Percentiles rank a stretch among this genome's conserved stretches.
These are phyloP conservation scores for Populus hybrid DNA, from an alignment of 441 rosid species.

Conservation along the genomic window DNA sequence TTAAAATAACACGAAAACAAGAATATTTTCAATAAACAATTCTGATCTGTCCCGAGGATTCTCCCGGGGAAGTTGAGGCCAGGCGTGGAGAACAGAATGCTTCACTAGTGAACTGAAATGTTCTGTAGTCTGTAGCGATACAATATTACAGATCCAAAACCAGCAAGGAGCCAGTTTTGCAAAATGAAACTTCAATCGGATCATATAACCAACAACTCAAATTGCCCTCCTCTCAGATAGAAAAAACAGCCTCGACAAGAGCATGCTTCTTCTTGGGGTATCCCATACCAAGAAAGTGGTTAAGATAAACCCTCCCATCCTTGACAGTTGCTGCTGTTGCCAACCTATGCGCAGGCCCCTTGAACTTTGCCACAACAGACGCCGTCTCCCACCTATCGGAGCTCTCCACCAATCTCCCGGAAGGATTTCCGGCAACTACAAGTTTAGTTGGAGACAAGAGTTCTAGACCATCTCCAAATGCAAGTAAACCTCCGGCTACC, in stretches of 20 bases:
- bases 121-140: not conserved
- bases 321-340: constrained; percentile 81
- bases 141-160: not conserved
- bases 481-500: constrained; percentile 52
- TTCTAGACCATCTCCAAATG: constrained; percentile 82
- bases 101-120: not conserved
- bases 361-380: constrained; percentile 50
- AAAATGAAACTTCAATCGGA: not conserved
- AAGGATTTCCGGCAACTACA: constrained; percentile 75
- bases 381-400: constrained; percentile 81
- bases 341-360: constrained; percentile 66
- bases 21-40: too few species aligned
- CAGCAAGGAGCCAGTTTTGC: not conserved
- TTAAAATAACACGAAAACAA: too few species aligned
- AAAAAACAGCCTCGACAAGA: constrained; percentile 70
- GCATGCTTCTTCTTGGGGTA: constrained; percentile 77
- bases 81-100: too few species aligned
- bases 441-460: constrained; percentile 57
- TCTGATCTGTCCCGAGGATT: too few species aligned
- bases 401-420: constrained; percentile 72
- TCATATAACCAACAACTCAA: not conserved
- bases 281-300: constrained; percentile 74
- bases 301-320: constrained; percentile 72
- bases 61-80: too few species aligned
- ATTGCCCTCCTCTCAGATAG: constrained; percentile 5